phyloP scores from a whole-genome alignment of 257 asterid genomes.

The Solanum ossicruentum region DNA sequence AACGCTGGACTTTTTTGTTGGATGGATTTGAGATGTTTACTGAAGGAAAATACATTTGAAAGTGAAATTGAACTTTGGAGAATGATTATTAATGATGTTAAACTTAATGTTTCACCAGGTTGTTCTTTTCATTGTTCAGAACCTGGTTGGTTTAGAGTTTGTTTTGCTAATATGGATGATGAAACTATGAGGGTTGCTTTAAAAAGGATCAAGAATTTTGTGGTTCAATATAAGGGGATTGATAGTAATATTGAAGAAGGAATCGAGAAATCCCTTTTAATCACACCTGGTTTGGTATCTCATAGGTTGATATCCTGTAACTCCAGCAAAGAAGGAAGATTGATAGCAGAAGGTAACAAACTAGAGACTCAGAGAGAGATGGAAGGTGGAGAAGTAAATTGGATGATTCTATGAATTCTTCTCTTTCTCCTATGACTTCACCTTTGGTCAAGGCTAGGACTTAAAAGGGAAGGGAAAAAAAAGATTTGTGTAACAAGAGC shows the following conservation, averaged over 20 bases:
- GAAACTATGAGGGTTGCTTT: not conserved
- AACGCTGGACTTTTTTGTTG: not conserved
- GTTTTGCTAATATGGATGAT: slow-evolving; percentile 2
- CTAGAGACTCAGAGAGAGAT: not conserved
- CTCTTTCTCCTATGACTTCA: too few species aligned
- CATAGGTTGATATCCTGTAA: not conserved
- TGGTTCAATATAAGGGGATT: not conserved
- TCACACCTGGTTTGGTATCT: not conserved
- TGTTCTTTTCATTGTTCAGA: not conserved
- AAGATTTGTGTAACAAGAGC: too few species aligned
- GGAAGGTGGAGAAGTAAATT: not conserved
- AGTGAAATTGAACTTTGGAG: not conserved
- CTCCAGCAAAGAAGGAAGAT: too few species aligned
- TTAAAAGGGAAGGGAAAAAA: too few species aligned
- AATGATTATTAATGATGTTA: not conserved
- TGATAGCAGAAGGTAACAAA: too few species aligned
- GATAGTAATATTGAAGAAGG: not conserved
- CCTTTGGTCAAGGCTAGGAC: too few species aligned
- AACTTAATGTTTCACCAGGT: not conserved
- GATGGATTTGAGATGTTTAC: not conserved
- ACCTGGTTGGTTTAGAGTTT: slow-evolving; percentile 3
- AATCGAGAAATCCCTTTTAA: not conserved
- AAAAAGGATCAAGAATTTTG: not conserved
- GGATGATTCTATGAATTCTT: not conserved
- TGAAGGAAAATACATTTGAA: not conserved